phyloP scores from a whole-genome alignment of 1,284 basidiomycete species.

The Leccinum discolor region DNA sequence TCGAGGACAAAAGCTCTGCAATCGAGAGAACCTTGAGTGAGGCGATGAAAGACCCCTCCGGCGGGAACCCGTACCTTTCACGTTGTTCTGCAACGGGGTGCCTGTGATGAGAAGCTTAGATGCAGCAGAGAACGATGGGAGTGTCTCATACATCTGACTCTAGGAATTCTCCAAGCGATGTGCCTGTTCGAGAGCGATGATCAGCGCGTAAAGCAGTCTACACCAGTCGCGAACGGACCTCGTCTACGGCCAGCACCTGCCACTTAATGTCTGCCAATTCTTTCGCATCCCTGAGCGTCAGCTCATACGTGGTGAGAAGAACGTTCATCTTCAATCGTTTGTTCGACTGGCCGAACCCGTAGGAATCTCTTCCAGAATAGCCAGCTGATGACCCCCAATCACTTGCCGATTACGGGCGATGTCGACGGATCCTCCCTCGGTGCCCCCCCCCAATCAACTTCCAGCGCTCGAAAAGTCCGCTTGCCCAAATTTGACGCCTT shows the following conservation, averaged over 20 bases:
- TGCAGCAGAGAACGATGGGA: constrained; percentile 86
- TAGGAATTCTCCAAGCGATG: constrained; percentile 99
- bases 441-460: constrained; percentile 87
- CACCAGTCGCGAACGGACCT: constrained; percentile 50
- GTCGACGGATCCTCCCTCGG: too few relatives aligned
- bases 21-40: constrained; percentile 13
- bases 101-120: constrained; percentile 98
- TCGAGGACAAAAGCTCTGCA: constrained; percentile 89
- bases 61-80: constrained; percentile 75
- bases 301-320: constrained; percentile 96
- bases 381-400: constrained; percentile 76
- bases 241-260: constrained; percentile 96
- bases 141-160: constrained; percentile 94
- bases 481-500: constrained; percentile 83
- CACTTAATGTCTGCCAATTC: constrained; percentile 95
- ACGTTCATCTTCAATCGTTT: constrained; percentile 98
- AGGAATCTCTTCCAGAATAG: constrained; percentile 70
- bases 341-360: constrained; percentile 43
- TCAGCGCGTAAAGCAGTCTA: constrained; percentile 8
- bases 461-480: constrained; percentile 91
- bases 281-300: constrained; percentile 89
- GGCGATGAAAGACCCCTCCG: neutral
- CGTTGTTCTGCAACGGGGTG: constrained; percentile 98
- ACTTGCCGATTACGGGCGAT: constrained; percentile 28
- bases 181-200: constrained; percentile 52